These are phyloP conservation scores for Hysterangium stoloniferum DNA, from an alignment of 768 basidiomycete species.

Conservation along the genomic window DNA sequence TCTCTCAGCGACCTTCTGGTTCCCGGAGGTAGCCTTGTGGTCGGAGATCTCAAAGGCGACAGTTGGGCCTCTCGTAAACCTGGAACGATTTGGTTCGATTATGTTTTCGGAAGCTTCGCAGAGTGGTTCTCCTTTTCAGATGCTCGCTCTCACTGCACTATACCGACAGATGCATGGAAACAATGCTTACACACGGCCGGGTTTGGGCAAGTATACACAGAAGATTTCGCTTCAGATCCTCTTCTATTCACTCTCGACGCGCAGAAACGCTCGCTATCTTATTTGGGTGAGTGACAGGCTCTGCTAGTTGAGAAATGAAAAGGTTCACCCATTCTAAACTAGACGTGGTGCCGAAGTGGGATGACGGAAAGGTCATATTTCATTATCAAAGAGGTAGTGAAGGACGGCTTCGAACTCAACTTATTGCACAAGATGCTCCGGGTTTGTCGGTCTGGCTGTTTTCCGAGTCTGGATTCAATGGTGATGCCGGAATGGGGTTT, in stretches of 20 bases:
- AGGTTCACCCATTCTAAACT: neutral
- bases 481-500: conserved; percentile 27
- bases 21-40: conserved; percentile 14
- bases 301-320: too few species aligned
- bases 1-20: conserved; percentile 13
- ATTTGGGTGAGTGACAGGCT: neutral
- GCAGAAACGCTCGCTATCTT: neutral
- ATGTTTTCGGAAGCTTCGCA: conserved; percentile 12
- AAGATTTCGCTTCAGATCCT: conserved; percentile 4
- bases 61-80: conserved; percentile 3
- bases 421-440: conserved; percentile 13
- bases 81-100: conserved; percentile 15
- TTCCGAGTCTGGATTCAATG: conserved; percentile 23
- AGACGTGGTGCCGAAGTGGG: neutral
- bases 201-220: neutral
- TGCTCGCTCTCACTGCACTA: conserved; percentile 6
- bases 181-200: neutral
- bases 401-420: conserved; percentile 14
- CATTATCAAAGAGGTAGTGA: conserved; percentile 17
- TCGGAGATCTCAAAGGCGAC: conserved; percentile 15
- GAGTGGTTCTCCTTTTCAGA: conserved; percentile 16
- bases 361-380: conserved; percentile 2
- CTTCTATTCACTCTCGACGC: conserved; percentile 11
- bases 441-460: conserved; percentile 22
- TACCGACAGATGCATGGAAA: neutral